A percentile compares a stretch with the other conserved stretches of the same genome.
Conservation (phyloP, 257 asterid species). For the Agastache rugosa region DNA sequence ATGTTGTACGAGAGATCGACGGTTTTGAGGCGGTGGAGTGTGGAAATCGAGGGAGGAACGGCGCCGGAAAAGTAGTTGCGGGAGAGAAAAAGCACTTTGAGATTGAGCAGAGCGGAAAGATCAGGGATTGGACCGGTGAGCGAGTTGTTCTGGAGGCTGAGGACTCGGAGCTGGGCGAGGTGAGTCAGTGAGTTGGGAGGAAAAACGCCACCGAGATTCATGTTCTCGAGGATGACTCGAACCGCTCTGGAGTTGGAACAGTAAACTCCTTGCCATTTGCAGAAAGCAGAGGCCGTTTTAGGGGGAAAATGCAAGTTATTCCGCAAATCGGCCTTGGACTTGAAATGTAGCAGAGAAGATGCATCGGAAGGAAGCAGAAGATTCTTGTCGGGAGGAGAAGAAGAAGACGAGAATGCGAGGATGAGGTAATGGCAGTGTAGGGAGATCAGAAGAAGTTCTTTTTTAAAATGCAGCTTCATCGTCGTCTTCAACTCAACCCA, state of each 20-base stretch:
- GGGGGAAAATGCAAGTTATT: conserved; percentile 47
- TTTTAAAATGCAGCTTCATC: conserved; percentile 28
- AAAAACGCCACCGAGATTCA: conserved; percentile 62
- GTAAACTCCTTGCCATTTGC: conserved; percentile 73
- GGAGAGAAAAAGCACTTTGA: conserved; percentile 67
- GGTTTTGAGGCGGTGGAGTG: conserved; percentile 78
- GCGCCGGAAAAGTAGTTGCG: conserved; percentile 66
- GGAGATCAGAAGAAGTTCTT: conserved; percentile 31
- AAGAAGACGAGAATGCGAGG: conserved; percentile 35
- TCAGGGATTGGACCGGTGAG: conserved; percentile 86
- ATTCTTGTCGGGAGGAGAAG: conserved; percentile 33
- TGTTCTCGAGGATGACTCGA: conserved; percentile 51
- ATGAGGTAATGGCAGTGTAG: conserved; percentile 27
- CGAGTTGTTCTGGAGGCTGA: conserved; percentile 78
- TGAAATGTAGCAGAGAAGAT: conserved; percentile 65
- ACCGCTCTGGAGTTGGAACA: conserved; percentile 55
- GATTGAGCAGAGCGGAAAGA: conserved; percentile 59
- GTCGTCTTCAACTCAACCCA: conserved; percentile 17
- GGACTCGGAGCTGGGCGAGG: conserved; percentile 69
- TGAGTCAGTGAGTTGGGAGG: conserved; percentile 52
- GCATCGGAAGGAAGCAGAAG: conserved; percentile 49
- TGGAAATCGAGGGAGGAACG: conserved; percentile 65
- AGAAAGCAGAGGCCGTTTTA: conserved; percentile 44
- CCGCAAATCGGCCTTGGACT: conserved; percentile 64
- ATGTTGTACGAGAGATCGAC: conserved; percentile 77